A percentile compares a stretch with the other conserved stretches of the same genome.
Evolutionary conservation across 345 rosid genomes (phyloP).

Genomic region (Leavenworthia alabamica): DNA sequence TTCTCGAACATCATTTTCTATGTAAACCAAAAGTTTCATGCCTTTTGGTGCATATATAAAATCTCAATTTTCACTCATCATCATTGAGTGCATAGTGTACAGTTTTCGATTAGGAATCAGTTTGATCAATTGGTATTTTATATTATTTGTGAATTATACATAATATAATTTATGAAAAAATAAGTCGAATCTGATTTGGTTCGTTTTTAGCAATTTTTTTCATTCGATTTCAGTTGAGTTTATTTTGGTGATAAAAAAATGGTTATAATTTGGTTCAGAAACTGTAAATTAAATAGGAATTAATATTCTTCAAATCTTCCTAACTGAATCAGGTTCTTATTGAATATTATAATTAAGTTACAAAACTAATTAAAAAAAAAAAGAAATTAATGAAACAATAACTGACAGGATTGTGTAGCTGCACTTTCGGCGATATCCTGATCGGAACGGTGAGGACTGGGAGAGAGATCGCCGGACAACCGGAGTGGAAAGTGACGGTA

Average conservation of each 20-base stretch:
- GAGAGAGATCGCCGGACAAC: not conserved
- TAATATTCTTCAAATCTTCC: not conserved
- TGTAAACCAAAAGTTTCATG: not conserved
- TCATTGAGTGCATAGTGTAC: not conserved
- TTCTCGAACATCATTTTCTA: not conserved
- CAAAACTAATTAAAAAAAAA: not conserved
- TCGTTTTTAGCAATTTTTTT: not conserved
- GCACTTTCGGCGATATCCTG: not conserved
- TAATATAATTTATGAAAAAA: too few species aligned
- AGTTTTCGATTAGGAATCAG: not conserved
- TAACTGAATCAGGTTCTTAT: not conserved
- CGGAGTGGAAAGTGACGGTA: slow-evolving; percentile 30
- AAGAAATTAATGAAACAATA: not conserved
- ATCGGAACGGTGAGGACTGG: slow-evolving; percentile 19
- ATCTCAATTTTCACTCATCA: not conserved
- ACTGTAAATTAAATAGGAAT: not conserved
- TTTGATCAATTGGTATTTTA: not conserved
- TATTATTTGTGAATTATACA: not conserved
- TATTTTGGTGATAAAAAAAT: not conserved
- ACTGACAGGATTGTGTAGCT: slow-evolving; percentile 2
- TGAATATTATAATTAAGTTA: not conserved
- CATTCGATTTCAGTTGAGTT: not conserved
- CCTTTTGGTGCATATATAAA: not conserved
- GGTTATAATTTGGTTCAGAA: not conserved
- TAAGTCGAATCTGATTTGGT: not conserved